Conservation (phyloP, 164 flowering plant species). For the Santalum album region DNA sequence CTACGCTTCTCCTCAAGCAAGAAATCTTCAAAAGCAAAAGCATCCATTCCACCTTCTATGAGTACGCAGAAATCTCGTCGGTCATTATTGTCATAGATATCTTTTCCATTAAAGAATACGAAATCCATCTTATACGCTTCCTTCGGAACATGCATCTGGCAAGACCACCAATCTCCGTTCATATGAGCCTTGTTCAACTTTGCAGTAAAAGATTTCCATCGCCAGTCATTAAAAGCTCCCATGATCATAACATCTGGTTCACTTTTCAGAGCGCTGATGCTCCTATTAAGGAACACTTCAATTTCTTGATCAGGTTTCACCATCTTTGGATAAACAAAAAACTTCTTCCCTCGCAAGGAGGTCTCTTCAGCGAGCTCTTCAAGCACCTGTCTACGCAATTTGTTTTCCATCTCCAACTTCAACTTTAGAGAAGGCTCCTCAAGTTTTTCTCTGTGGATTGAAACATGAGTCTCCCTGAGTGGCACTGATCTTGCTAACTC, state of each 20-base stretch:
- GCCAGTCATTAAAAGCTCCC: conserved; percentile 98
- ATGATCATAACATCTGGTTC: conserved; percentile 66
- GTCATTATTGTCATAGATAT: conserved; percentile 86
- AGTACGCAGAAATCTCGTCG: conserved; percentile 54
- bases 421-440: conserved; percentile 16
- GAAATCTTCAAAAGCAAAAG: conserved; percentile 72
- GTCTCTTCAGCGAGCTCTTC: conserved; percentile 57
- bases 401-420: conserved; percentile 42
- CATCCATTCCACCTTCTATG: conserved; percentile 78
- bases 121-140: conserved; percentile 88
- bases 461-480: conserved; percentile 4
- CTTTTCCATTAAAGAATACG: conserved; percentile 75
- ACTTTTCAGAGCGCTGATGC: conserved; percentile 51
- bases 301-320: conserved; percentile 65
- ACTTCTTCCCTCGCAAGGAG: conserved; percentile 37
- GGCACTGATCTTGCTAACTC: conserved; percentile 9
- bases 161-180: conserved; percentile 95
- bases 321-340: conserved; percentile 62
- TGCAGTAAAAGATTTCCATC: conserved; percentile 72
- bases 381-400: conserved; percentile 30
- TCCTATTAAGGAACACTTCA: conserved; percentile 70
- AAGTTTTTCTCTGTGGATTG: conserved; percentile 11
- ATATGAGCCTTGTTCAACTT: conserved; percentile 59
- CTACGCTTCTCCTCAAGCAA: conserved; percentile 86
- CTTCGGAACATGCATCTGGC: conserved; percentile 65